Percentiles rank a stretch among this genome's conserved stretches.
These are phyloP conservation scores for Ophiostoma pallidulum DNA, from an alignment of 2,329 filamentous ascomycete species.

Conservation along the genomic window DNA sequence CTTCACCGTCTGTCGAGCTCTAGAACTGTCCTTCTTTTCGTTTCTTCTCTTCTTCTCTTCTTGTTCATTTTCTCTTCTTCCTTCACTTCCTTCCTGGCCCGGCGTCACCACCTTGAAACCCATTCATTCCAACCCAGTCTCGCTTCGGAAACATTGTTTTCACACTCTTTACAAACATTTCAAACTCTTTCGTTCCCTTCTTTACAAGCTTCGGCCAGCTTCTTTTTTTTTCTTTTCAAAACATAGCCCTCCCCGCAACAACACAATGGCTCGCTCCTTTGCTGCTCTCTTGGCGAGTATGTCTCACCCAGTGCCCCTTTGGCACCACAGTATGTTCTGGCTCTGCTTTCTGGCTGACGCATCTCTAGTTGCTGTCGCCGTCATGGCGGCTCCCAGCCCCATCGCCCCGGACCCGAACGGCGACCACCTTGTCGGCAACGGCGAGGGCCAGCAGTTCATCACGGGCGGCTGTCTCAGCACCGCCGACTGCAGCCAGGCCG, in stretches of 20 bases:
- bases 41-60: constrained; percentile 1
- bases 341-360: too few relatives aligned
- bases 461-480: constrained; percentile 22
- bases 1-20: not conserved
- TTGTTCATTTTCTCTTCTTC: not conserved
- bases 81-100: not conserved
- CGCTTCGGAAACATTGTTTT: too few relatives aligned
- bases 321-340: too few relatives aligned
- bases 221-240: not conserved
- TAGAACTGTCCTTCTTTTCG: not conserved
- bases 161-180: not conserved
- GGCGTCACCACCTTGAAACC: too few relatives aligned
- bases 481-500: constrained; percentile 21
- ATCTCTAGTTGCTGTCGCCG: constrained; percentile 12
- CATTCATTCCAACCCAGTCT: too few relatives aligned
- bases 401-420: constrained; percentile 18
- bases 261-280: constrained; percentile 12
- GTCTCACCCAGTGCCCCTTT: too few relatives aligned
- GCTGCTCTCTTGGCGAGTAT: constrained; percentile 12
- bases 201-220: too few relatives aligned
- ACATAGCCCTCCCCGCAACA: not conserved
- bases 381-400: constrained; percentile 15
- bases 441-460: constrained; percentile 22
- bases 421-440: constrained; percentile 21
- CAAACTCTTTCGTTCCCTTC: too few relatives aligned